Evolutionary conservation across 371 early-diverging fungal species (phyloP), one percentile per base, ranked within the genome.

Genomic region (Gilbertella persicaria): DNA sequence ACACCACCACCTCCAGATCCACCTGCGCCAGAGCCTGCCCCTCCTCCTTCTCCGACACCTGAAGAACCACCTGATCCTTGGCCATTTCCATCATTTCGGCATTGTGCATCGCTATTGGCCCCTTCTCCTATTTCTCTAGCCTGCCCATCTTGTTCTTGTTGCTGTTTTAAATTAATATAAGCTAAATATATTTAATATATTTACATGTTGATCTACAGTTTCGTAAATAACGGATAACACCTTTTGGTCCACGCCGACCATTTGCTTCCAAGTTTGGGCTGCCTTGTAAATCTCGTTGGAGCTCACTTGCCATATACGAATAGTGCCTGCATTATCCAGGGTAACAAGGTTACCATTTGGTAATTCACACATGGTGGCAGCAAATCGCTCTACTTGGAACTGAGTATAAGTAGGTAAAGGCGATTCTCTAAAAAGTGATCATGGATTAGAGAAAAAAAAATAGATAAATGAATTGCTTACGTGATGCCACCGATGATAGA

Each of bases 231-330:
- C 81, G 3, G 79, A 70, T 14, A 91, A 62, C 0, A 73, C 73
- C 14, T 80, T 75, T 39, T 79, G 73, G 53, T 89, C 91, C 2
- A 89, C 76, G 6, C 91, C 91, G 17, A 87, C 88, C 65, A 91
- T 71, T 45, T 84, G 78, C 55, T 84, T 87, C 91, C 91, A 91
- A 0, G 85, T 83, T 42, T 84, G 71, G 4, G 85, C 82, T 17
- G 89, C 80, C 6, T 65, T 67, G 55, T 79, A 77, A 10, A 87
- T 60, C 7, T 80, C 78, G 2, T 73, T 73, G 5, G 80, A 63
- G 24, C 76, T 72, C 3, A 83, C 78, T 64, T 91, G 91, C 85
- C 86, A 89, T 14, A 91, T 74, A 24, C 86, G 80, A 16, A 82
- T 84, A 24, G 74, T 68, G 33, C 89, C 88, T 50, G 76, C 59